Conservation (phyloP, 2,329 filamentous ascomycete species). For the Fusarium phyllophilum region DNA sequence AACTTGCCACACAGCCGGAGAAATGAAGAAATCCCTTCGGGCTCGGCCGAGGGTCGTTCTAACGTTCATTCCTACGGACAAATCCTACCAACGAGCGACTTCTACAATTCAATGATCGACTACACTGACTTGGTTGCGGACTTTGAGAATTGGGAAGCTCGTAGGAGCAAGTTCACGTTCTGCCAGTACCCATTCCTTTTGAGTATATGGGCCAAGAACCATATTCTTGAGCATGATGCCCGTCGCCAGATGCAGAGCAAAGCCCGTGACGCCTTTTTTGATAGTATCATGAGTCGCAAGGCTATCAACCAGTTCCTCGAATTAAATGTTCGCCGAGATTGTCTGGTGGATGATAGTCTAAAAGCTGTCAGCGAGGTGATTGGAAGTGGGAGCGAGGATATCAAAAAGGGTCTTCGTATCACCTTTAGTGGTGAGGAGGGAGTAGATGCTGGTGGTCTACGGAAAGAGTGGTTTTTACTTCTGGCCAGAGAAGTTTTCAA, state of each 20-base stretch:
- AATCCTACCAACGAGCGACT: constrained; percentile 81
- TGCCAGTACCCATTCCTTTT: constrained; percentile 93
- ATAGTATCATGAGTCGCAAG: constrained; percentile 81
- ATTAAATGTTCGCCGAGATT: constrained; percentile 82
- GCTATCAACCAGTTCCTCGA: constrained; percentile 81
- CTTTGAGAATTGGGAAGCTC: constrained; percentile 88
- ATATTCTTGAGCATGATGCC: constrained; percentile 88
- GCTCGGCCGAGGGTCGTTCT: constrained; percentile 41
- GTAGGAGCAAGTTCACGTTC: constrained; percentile 80
- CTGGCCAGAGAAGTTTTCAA: constrained; percentile 91
- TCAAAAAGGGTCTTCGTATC: constrained; percentile 90
- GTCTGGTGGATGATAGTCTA: constrained; percentile 87
- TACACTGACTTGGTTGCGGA: constrained; percentile 86
- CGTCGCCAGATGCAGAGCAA: constrained; percentile 89
- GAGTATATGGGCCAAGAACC: constrained; percentile 92
- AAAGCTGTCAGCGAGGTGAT: constrained; percentile 86
- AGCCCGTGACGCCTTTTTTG: constrained; percentile 89
- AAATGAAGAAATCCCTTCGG: constrained; percentile 37
- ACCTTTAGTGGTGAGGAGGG: constrained; percentile 90
- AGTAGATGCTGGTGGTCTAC: constrained; percentile 86
- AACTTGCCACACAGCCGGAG: constrained; percentile 59
- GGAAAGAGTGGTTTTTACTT: constrained; percentile 95
- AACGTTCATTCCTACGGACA: constrained; percentile 62
- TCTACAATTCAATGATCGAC: constrained; percentile 88
- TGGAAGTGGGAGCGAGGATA: constrained; percentile 81